A percentile compares a stretch with the other conserved stretches of the same genome.
Conservation (phyloP, 2,329 filamentous ascomycete genomes). For the Malbranchea cinnamomea region DNA sequence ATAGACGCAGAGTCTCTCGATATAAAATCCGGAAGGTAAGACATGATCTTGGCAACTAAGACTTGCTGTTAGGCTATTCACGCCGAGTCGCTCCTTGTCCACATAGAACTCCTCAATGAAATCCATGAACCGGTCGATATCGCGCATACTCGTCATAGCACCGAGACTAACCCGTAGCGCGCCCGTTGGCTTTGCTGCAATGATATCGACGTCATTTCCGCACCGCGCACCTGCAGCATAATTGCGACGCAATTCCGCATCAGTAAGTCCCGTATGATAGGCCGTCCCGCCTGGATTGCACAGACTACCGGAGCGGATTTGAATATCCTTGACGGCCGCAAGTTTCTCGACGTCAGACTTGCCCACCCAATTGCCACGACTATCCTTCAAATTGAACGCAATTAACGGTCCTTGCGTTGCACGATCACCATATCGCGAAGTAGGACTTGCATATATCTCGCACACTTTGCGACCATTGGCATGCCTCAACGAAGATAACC, state of each 20-base stretch:
- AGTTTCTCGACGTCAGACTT: slow-evolving; percentile 79
- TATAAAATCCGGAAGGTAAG: slow-evolving; percentile 27
- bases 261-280: slow-evolving; percentile 52
- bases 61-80: too few species aligned
- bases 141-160: slow-evolving; percentile 68
- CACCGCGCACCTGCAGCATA: slow-evolving; percentile 77
- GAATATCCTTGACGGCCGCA: slow-evolving; percentile 60
- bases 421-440: slow-evolving; percentile 28
- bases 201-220: slow-evolving; percentile 66
- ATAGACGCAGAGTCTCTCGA: slow-evolving; percentile 61
- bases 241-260: slow-evolving; percentile 71
- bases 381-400: slow-evolving; percentile 66
- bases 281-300: slow-evolving; percentile 88
- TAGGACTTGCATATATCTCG: slow-evolving; percentile 42
- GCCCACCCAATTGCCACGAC: slow-evolving; percentile 57
- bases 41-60: too few species aligned
- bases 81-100: slow-evolving; percentile 15
- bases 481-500: slow-evolving; percentile 49
- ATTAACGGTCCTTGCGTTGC: slow-evolving; percentile 55
- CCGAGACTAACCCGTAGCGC: slow-evolving; percentile 75
- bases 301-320: slow-evolving; percentile 73
- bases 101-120: slow-evolving; percentile 61
- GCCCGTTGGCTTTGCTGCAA: slow-evolving; percentile 74
- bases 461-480: slow-evolving; percentile 53
- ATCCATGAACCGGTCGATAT: slow-evolving; percentile 55